phyloP scores from a whole-genome alignment of 2,329 filamentous ascomycete species.

The Mariannaea sp. region DNA sequence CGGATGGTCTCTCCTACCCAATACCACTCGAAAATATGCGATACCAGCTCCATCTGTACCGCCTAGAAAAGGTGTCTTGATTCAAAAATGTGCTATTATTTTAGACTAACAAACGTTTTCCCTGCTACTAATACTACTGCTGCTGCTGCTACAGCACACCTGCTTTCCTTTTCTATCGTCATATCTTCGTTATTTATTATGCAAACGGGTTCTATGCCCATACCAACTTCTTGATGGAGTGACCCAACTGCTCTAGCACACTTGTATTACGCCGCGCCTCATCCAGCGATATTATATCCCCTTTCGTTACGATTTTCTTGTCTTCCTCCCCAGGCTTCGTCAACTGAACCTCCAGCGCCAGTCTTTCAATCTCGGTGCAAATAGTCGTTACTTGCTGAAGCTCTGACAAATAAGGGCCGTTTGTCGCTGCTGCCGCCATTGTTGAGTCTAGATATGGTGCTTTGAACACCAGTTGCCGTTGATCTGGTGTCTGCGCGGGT shows the following conservation, averaged over 20 bases:
- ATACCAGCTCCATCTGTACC: constrained; percentile 88
- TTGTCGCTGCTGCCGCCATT: constrained; percentile 55
- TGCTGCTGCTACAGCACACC: too few relatives aligned
- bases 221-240: constrained; percentile 91
- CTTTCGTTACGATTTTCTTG: constrained; percentile 57
- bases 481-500: constrained; percentile 23
- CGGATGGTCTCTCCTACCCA: constrained; percentile 71
- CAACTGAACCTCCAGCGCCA: constrained; percentile 58
- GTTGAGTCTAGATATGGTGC: constrained; percentile 60
- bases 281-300: constrained; percentile 79
- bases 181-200: constrained; percentile 20
- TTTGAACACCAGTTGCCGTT: constrained; percentile 58
- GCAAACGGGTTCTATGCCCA: constrained; percentile 63
- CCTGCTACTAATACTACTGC: too few relatives aligned
- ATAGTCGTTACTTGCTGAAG: constrained; percentile 65
- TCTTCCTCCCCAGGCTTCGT: constrained; percentile 48
- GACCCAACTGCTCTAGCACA: constrained; percentile 82
- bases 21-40: constrained; percentile 93
- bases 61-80: constrained; percentile 37
- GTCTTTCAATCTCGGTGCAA: constrained; percentile 75
- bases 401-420: constrained; percentile 54
- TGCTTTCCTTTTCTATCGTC: constrained; percentile 22
- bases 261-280: constrained; percentile 89
- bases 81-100: constrained; percentile 17
- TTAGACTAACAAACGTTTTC: too few relatives aligned